Conservation (phyloP, 495 filamentous ascomycete genomes). For the Hypoxylon trugodes region DNA sequence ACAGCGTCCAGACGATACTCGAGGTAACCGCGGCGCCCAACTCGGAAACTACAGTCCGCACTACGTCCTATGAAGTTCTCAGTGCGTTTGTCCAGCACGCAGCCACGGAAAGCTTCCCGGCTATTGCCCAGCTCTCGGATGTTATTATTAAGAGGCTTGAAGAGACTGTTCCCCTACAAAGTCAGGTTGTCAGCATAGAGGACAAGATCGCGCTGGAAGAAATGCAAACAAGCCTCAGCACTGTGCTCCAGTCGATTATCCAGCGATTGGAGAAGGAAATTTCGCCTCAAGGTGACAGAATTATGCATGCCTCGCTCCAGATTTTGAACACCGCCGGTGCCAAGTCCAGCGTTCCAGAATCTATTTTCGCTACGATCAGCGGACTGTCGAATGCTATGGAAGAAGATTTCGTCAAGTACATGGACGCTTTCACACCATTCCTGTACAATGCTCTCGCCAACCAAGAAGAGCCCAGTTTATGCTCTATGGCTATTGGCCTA, state of each 20-base stretch:
- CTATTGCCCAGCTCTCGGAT: slow-evolving; percentile 81
- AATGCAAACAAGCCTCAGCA: slow-evolving; percentile 94
- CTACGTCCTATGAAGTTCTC: slow-evolving; percentile 97
- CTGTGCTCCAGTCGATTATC: slow-evolving; percentile 88
- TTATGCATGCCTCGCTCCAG: slow-evolving; percentile 87
- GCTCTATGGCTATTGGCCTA: slow-evolving; percentile 95
- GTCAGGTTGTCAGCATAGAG: slow-evolving; percentile 94
- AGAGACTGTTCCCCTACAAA: slow-evolving; percentile 88
- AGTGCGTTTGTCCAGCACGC: slow-evolving; percentile 91
- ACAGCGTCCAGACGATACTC: slow-evolving; percentile 86
- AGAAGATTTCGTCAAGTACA: slow-evolving; percentile 92
- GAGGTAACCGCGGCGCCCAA: slow-evolving; percentile 83
- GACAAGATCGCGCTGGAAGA: slow-evolving; percentile 94
- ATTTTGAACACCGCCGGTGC: slow-evolving; percentile 77
- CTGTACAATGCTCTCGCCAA: slow-evolving; percentile 92
- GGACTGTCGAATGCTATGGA: slow-evolving; percentile 86
- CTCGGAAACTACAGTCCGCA: slow-evolving; percentile 91
- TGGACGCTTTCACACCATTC: slow-evolving; percentile 91
- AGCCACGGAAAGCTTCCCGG: slow-evolving; percentile 81
- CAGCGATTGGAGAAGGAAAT: slow-evolving; percentile 93
- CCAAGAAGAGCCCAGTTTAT: slow-evolving; percentile 92
- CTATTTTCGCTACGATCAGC: slow-evolving; percentile 88
- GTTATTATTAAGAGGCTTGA: slow-evolving; percentile 89
- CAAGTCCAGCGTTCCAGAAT: slow-evolving; percentile 95
- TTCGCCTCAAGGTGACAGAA: slow-evolving; percentile 86